phyloP scores from a whole-genome alignment of 2,329 filamentous ascomycete genomes.

The Trichoderma sp. region DNA sequence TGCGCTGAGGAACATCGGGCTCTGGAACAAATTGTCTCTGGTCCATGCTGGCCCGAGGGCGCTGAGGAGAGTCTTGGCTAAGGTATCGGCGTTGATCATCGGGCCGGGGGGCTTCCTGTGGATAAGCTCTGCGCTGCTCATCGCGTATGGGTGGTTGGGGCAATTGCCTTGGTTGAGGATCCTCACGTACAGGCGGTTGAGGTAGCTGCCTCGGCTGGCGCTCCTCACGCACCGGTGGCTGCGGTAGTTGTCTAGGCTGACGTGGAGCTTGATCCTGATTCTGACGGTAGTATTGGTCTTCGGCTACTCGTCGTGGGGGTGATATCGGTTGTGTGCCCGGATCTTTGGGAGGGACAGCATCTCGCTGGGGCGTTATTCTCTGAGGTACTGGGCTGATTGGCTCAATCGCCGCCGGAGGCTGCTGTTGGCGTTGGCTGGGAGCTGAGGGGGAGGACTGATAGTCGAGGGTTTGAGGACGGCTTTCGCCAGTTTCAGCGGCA shows the following conservation, averaged over 20 bases:
- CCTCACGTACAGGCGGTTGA: slow-evolving; percentile 12
- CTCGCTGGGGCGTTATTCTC: slow-evolving; percentile 14
- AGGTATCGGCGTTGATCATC: slow-evolving; percentile 18
- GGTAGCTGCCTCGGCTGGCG: slow-evolving; percentile 18
- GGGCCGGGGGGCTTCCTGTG: background rate
- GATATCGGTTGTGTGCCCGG: slow-evolving; percentile 24
- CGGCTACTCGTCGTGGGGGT: slow-evolving; percentile 25
- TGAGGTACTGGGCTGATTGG: background rate
- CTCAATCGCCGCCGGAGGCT: background rate
- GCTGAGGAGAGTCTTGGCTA: slow-evolving; percentile 24
- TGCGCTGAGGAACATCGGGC: slow-evolving; percentile 47
- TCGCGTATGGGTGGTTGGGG: slow-evolving; percentile 8
- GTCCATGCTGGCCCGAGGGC: background rate
- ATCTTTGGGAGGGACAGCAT: slow-evolving; percentile 19
- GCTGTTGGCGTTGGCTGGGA: background rate
- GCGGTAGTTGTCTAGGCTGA: slow-evolving; percentile 20
- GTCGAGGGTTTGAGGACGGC: slow-evolving; percentile 26
- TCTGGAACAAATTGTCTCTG: slow-evolving; percentile 25
- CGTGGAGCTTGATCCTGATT: slow-evolving; percentile 4
- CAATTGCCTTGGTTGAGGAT: slow-evolving; percentile 19
- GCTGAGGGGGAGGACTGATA: slow-evolving; percentile 22
- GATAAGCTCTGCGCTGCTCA: background rate
- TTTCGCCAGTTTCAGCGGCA: slow-evolving; percentile 25
- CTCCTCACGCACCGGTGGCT: background rate
- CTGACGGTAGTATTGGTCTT: slow-evolving; percentile 24